Evolutionary conservation across 1,284 basidiomycete genomes (phyloP), one percentile per base, ranked within the genome.

Genomic region (Sporisorium reilianum): DNA sequence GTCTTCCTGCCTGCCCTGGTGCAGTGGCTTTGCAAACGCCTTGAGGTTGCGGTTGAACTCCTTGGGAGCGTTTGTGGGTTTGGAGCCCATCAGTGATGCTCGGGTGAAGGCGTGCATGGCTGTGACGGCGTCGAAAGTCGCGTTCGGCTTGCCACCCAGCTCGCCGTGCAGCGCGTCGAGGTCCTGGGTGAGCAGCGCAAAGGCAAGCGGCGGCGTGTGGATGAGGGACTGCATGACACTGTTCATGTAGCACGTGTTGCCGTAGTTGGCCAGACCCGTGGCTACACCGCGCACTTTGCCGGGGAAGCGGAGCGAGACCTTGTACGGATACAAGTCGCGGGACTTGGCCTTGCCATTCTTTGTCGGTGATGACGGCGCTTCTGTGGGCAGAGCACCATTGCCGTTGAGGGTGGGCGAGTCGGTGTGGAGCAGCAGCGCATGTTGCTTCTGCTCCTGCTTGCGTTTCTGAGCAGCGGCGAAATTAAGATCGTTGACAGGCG

Each of bases 201-300:
- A 89, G 30, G 97, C 88, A 20, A 99, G 88, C 3, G 95, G 94
- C 10, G 95, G 91, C 0, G 96, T 98, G 84, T 99, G 95, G 22
- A 98, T 86, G 52, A 99, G 88, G 77, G 94, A 94, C 87, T 99
- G 97, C 64, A 99, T 87, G 34, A 92, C 93, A 74, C 94, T 95
- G 86, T 99, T 99, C 79, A 97, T 87, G 86, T 97, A 99, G 86
- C 97, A 99, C 1, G 94, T 97, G 85, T 98, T 99, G 53, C 94
- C 94, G n/a, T 87, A 90, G 86, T 99, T 99, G 80, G 90, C 87
- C 38, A 99, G 87, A 0, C 96, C 96, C 3, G 74, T 36, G 0
- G 67, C 77, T 11, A 45, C 55, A 7, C 32, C 7, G n/a, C 67
- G 63, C 34, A 76, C 57, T 32, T 68, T 64, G 30, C 69, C 67